Base-by-base conservation (phyloP, 345 rosid genomes). In the Salix caprea region DNA sequence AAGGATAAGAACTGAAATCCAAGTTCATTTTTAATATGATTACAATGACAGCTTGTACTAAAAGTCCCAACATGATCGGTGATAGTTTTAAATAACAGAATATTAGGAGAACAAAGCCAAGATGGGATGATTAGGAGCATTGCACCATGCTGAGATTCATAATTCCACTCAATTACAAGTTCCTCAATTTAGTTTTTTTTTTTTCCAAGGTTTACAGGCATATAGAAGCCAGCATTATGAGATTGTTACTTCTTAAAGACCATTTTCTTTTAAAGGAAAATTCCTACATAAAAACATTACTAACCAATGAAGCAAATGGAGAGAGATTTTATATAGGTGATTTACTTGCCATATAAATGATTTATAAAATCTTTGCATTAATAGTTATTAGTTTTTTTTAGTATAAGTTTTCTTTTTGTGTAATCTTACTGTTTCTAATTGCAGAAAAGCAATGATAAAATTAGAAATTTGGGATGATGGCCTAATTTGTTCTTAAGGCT, bases 1-100 rank as follows among this genome's bases (percentile, higher is more conserved):
- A 56, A 73, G 6, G 37, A 69, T 62, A 71, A 85, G 73, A 76
- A 42, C 56, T 21, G 65, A 75, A 76, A 72, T 69, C 61, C 19
- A 60, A 76, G 69, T 68, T 80, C 72, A 42, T n/a, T 19, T 36
- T 28, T 56, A 42, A 44, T 12, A 34, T 56, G 37, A 77, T 48
- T 26, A 30, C 11, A 67, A 50, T 34, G 71, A 50, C 8, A 39
- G 60, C 61, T 24, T 71, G 62, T 26, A 15, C 50, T 12, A 32
- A 44, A 75, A 24, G 54, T 36, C 39, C 73, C 68, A 67, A 46
- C 34, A 73, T n/a, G 30, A 73, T 23, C 61, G 64, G 39, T 21
- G 34, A 61, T 7, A 54, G 48, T 72, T 69, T 6, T 5, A 50
- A 65, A n/a, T 75, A 24, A 28, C 75, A 71, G 66, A 77, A 70